Evolutionary conservation across 192 early-diverging fungal genomes (phyloP).

Genomic region (Backusella tuberculispora): DNA sequence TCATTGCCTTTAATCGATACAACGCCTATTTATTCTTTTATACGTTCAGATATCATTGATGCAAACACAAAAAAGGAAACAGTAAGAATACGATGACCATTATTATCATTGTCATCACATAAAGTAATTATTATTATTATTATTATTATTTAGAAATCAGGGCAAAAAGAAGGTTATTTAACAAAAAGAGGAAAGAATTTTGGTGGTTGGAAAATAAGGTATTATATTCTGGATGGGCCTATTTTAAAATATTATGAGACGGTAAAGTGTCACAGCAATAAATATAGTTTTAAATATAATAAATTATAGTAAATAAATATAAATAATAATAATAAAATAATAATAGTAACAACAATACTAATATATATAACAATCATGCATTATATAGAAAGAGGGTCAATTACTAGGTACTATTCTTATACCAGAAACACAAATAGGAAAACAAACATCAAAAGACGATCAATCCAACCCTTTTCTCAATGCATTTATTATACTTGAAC

Average conservation of each 20-base stretch:
- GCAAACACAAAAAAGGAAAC: constrained; percentile 4
- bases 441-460: constrained; percentile 48
- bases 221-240: constrained; percentile 72
- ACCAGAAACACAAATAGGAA: constrained; percentile 70
- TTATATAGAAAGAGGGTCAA: constrained; percentile 62
- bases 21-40: constrained; percentile 69
- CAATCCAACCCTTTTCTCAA: constrained; percentile 51
- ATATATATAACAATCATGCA: neutral
- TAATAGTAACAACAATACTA: too few species aligned
- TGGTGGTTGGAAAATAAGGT: constrained; percentile 94
- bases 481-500: constrained; percentile 86
- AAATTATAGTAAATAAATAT: too few species aligned
- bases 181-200: constrained; percentile 95
- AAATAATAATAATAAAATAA: too few species aligned
- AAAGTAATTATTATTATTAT: neutral
- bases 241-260: constrained; percentile 83
- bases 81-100: neutral
- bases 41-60: constrained; percentile 69
- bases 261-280: constrained; percentile 44
- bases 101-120: neutral
- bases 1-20: constrained; percentile 58
- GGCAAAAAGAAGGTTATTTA: constrained; percentile 85
- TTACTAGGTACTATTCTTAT: constrained; percentile 74
- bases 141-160: constrained; percentile 44
- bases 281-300: neutral